These are phyloP conservation scores for Omphalotus guepiniiformis DNA, from an alignment of 768 basidiomycete genomes.

Conservation along the genomic window DNA sequence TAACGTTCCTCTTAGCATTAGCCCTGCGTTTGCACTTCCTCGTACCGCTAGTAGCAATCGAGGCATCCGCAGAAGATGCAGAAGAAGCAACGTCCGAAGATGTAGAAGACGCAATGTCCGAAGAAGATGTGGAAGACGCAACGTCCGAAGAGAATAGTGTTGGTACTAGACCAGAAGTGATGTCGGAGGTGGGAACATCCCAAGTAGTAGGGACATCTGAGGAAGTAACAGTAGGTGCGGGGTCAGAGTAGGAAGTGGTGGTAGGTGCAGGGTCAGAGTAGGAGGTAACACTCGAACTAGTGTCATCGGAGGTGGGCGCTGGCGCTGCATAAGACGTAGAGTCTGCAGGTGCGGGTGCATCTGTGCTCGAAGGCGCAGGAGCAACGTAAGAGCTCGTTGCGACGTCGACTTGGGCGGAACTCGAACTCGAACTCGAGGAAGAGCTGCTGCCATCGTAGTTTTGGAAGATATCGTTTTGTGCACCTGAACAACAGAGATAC, in stretches of 20 bases:
- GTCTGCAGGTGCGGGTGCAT: no score
- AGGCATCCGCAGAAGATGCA: no score
- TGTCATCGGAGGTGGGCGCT: neutral
- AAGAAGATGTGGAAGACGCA: neutral
- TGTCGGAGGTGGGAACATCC: neutral
- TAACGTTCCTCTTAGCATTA: no score
- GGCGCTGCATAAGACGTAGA: no score
- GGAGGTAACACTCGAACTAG: neutral
- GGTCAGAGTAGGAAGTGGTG: neutral
- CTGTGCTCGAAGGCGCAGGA: no score
- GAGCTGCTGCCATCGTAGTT: neutral
- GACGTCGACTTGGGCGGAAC: no score
- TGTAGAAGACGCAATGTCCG: neutral
- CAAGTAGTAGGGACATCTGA: neutral
- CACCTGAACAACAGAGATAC: slow-evolving; percentile 26
- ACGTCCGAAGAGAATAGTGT: neutral
- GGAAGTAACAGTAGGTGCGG: neutral
- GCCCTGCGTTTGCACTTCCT: no score
- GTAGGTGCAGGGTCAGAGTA: no score
- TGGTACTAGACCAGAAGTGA: neutral
- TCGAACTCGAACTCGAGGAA: neutral
- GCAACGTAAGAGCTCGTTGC: no score
- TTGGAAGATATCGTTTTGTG: slow-evolving; percentile 41
- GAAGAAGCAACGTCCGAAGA: no score
- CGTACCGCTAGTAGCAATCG: no score